phyloP scores from a whole-genome alignment of 257 asterid species.

The Capsicum pubescens region DNA sequence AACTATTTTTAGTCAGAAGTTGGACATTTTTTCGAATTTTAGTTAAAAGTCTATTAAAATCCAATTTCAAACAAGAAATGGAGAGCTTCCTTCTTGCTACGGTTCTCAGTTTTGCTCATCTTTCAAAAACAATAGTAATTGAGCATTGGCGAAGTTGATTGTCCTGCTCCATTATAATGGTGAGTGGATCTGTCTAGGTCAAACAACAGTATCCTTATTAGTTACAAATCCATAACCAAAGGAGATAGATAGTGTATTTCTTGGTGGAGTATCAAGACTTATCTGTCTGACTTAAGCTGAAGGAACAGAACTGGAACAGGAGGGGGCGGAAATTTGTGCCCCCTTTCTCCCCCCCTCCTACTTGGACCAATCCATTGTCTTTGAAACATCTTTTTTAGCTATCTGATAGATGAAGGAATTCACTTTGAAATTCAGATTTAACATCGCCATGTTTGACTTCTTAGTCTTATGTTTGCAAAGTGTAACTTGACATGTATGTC shows the following conservation, averaged over 20 bases:
- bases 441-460: slow-evolving; percentile 4
- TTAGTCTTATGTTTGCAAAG: not conserved
- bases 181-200: slow-evolving; percentile 3
- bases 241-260: not conserved
- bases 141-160: slow-evolving; percentile 22
- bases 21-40: not conserved
- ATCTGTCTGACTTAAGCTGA: not conserved
- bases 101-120: slow-evolving; percentile 13
- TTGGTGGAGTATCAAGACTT: not conserved
- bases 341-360: not conserved
- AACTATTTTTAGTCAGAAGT: not conserved
- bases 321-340: not conserved
- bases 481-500: slow-evolving; percentile 6
- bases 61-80: slow-evolving; percentile 12
- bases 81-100: not conserved
- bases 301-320: not conserved
- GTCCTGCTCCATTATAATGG: slow-evolving; percentile 12
- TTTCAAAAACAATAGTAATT: not conserved
- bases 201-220: slow-evolving; percentile 6
- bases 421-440: not conserved
- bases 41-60: not conserved
- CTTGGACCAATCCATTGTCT: not conserved
- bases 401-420: not conserved
- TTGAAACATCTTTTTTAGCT: slow-evolving; percentile 1
- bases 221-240: not conserved